phyloP scores from a whole-genome alignment of 371 early-diverging fungal genomes.

The Haplosporangium sp. region DNA sequence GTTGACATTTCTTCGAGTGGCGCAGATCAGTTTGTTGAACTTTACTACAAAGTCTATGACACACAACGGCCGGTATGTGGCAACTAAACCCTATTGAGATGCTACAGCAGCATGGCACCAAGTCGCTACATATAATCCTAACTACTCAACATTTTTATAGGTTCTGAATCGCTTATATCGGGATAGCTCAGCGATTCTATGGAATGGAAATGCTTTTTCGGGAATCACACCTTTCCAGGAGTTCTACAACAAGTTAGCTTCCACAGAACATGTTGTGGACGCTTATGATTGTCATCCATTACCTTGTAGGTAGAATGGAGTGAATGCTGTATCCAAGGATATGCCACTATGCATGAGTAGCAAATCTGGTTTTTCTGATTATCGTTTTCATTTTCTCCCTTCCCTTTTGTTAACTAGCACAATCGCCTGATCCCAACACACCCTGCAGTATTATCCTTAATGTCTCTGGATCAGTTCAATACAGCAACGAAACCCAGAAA shows the following conservation, averaged over 20 bases:
- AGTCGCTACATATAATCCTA: neutral
- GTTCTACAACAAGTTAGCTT: slow-evolving; percentile 68
- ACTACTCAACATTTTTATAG: slow-evolving; percentile 3
- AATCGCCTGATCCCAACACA: slow-evolving; percentile 56
- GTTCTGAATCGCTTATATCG: slow-evolving; percentile 72
- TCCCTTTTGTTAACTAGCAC: neutral
- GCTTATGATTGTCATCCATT: slow-evolving; percentile 79
- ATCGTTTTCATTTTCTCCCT: slow-evolving; percentile 9
- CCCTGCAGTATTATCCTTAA: slow-evolving; percentile 68
- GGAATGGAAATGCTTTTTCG: slow-evolving; percentile 77
- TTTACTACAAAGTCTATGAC: slow-evolving; percentile 74
- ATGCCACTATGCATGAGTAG: no score
- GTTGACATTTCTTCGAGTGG: slow-evolving; percentile 56
- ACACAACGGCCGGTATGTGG: slow-evolving; percentile 68
- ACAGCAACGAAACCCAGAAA: slow-evolving; percentile 63
- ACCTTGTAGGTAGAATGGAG: slow-evolving; percentile 51
- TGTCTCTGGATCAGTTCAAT: slow-evolving; percentile 71
- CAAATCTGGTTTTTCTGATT: neutral
- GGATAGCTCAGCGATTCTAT: slow-evolving; percentile 75
- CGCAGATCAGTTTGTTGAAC: slow-evolving; percentile 73
- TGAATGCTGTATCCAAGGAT: no score
- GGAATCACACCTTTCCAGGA: slow-evolving; percentile 70
- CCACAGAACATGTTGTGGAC: slow-evolving; percentile 70
- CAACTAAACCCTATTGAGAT: neutral
- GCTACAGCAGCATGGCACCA: neutral